phyloP scores from a whole-genome alignment of 768 basidiomycete genomes.

The Suillus ampliporus region DNA sequence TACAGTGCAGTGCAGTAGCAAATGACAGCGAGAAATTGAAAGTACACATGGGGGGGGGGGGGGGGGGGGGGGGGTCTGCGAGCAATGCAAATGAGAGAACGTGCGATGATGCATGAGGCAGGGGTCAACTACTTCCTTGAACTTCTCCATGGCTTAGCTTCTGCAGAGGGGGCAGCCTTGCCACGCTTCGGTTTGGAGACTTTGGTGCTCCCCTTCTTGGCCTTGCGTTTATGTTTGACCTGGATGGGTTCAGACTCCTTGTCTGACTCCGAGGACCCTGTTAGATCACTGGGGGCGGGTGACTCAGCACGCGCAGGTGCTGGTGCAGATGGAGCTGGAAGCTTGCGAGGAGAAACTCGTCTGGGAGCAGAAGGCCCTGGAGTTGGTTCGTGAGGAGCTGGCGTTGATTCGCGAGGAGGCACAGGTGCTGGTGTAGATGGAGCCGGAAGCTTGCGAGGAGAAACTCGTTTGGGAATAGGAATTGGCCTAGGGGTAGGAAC shows the following conservation, averaged over 20 bases:
- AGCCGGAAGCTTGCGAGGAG: background rate
- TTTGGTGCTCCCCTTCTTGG: background rate
- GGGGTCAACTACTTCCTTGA: background rate
- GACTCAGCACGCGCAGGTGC: background rate
- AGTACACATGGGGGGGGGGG: no score
- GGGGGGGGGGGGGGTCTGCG: no score
- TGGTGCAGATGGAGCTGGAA: no score
- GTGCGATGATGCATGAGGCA: background rate
- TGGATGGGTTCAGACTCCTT: background rate
- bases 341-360: no score
- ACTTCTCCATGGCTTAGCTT: background rate
- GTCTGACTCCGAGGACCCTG: background rate
- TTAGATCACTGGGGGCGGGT: background rate
- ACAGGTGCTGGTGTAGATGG: background rate
- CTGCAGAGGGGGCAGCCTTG: constrained; percentile 1
- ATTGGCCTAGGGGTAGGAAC: background rate
- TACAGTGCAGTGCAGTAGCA: background rate
- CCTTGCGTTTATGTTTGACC: background rate
- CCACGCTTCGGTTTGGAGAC: background rate
- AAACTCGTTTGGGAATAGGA: background rate
- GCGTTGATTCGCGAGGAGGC: no score
- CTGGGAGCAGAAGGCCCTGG: no score
- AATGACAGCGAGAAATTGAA: background rate
- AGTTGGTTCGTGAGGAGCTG: no score
- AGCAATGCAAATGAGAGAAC: background rate